Evolutionary conservation across 169 alveolate genomes (phyloP).

Genomic region (Plasmodium falciparum): DNA sequence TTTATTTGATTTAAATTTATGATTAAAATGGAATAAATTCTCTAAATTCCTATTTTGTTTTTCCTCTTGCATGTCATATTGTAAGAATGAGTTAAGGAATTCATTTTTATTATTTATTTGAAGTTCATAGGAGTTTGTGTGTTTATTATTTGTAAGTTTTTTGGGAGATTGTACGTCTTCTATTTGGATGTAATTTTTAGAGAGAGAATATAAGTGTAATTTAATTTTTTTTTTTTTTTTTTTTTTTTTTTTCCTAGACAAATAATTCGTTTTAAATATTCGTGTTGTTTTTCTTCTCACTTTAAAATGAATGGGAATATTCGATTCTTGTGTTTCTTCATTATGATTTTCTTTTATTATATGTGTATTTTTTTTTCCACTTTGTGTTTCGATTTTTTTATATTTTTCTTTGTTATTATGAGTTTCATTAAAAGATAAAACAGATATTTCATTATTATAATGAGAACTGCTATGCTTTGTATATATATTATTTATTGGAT

Average conservation of each 20-base stretch:
- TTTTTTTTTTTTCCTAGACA: neutral
- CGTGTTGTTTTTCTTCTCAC: conserved; percentile 24
- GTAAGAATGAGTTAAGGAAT: conserved; percentile 22
- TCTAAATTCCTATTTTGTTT: conserved; percentile 32
- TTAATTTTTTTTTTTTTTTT: conserved; percentile 1
- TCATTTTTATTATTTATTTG: conserved; percentile 17
- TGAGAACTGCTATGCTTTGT: too few species aligned
- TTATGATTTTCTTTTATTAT: too few species aligned
- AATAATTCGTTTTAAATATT: conserved; percentile 10
- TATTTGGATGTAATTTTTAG: neutral
- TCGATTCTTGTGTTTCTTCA: too few species aligned
- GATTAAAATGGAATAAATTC: conserved; percentile 21
- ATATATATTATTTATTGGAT: too few species aligned
- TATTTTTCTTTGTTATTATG: too few species aligned
- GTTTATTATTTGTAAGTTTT: conserved; percentile 1
- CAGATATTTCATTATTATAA: too few species aligned
- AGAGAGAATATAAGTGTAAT: neutral
- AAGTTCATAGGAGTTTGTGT: conserved; percentile 8
- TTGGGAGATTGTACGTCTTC: neutral
- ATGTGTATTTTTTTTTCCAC: too few species aligned
- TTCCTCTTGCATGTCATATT: conserved; percentile 9
- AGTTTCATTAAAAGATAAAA: too few species aligned
- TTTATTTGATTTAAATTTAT: conserved; percentile 12
- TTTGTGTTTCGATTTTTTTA: too few species aligned
- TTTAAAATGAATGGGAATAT: conserved; percentile 46